Evolutionary conservation across 2,329 filamentous ascomycete species (phyloP).

Genomic region (Colletotrichum sp.): DNA sequence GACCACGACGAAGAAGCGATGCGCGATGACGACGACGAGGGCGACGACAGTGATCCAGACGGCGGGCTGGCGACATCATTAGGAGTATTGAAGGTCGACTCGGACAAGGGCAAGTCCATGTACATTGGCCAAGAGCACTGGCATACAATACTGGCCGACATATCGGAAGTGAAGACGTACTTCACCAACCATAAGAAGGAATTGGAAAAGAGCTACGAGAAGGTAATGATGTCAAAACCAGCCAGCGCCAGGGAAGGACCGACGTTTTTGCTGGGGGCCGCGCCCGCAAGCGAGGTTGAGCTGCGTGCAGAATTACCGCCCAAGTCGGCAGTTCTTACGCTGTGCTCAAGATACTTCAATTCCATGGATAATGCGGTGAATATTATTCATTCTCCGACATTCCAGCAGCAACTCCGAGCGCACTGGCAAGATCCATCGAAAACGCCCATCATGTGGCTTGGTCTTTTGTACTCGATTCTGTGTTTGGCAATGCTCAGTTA

Average conservation of each 20-base stretch:
- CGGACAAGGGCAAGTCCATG: slow-evolving; percentile 77
- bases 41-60: slow-evolving; percentile 73
- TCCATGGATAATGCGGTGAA: slow-evolving; percentile 74
- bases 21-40: slow-evolving; percentile 54
- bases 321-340: slow-evolving; percentile 81
- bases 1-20: slow-evolving; percentile 60
- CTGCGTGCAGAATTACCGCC: slow-evolving; percentile 80
- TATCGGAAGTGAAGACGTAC: slow-evolving; percentile 92
- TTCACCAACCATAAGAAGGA: slow-evolving; percentile 88
- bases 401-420: slow-evolving; percentile 71
- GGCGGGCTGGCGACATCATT: slow-evolving; percentile 73
- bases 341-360: slow-evolving; percentile 91
- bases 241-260: slow-evolving; percentile 67
- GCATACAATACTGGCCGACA: slow-evolving; percentile 80
- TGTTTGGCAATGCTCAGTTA: slow-evolving; percentile 81
- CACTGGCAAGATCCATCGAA: slow-evolving; percentile 77
- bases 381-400: slow-evolving; percentile 84
- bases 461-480: slow-evolving; percentile 77
- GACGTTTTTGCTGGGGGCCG: slow-evolving; percentile 78
- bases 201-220: slow-evolving; percentile 80
- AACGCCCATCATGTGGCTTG: slow-evolving; percentile 79
- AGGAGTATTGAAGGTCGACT: slow-evolving; percentile 82
- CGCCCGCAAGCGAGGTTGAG: slow-evolving; percentile 75
- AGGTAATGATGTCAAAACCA: slow-evolving; percentile 73
- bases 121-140: slow-evolving; percentile 86